phyloP scores from a whole-genome alignment of 805 yeast species.

The Candida quercuum region DNA sequence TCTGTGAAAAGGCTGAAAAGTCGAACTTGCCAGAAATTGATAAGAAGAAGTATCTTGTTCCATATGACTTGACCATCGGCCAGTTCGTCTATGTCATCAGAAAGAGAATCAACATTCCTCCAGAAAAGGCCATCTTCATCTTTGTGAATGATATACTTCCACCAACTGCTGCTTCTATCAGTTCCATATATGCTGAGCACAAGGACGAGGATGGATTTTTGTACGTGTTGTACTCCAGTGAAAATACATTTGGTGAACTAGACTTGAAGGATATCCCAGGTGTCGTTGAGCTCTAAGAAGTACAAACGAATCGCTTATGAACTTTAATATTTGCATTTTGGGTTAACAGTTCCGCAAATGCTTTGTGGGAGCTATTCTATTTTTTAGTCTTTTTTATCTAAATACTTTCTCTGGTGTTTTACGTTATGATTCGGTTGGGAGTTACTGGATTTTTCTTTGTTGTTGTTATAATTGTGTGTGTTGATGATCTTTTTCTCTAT shows the following conservation, averaged over 20 bases:
- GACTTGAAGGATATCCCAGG: neutral
- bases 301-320: too few species aligned
- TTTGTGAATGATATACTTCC: conserved; percentile 96
- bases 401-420: too few species aligned
- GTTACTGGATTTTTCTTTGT: too few species aligned
- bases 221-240: conserved; percentile 94
- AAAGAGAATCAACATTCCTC: conserved; percentile 90
- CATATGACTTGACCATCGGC: conserved; percentile 93
- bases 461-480: too few species aligned
- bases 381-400: too few species aligned
- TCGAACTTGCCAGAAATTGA: conserved; percentile 95
- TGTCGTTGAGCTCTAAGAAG: neutral
- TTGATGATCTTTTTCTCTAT: too few species aligned
- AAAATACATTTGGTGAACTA: conserved; percentile 92
- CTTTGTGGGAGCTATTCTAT: too few species aligned
- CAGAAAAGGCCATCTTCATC: conserved; percentile 96
- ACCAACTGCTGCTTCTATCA: conserved; percentile 96
- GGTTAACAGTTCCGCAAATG: too few species aligned
- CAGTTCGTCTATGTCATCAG: conserved; percentile 97
- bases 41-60: conserved; percentile 94
- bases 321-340: too few species aligned
- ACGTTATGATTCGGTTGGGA: too few species aligned
- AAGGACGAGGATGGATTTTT: conserved; percentile 97
- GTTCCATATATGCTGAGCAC: conserved; percentile 91
- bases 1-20: conserved; percentile 96